phyloP scores from a whole-genome alignment of 2,329 filamentous ascomycete species.

The Aspergillus pseudoterreus region DNA sequence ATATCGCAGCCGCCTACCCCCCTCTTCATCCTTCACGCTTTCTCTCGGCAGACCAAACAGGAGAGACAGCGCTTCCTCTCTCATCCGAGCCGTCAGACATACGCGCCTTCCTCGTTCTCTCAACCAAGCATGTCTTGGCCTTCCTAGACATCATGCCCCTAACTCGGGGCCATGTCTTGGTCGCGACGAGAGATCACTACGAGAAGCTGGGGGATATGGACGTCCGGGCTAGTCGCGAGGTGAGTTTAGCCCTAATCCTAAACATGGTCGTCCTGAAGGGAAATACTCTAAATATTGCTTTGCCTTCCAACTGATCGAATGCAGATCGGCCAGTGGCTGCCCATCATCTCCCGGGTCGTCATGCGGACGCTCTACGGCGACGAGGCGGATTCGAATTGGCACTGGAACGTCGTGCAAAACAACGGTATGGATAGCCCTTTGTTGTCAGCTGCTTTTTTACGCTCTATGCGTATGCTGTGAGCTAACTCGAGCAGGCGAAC shows the following conservation, averaged over 20 bases:
- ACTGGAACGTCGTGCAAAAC: slow-evolving; percentile 98
- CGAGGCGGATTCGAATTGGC: slow-evolving; percentile 66
- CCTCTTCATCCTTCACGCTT: slow-evolving; percentile 24
- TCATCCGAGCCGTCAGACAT: slow-evolving; percentile 10
- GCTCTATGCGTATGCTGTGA: not conserved
- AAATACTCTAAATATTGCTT: not conserved
- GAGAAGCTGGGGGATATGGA: slow-evolving; percentile 72
- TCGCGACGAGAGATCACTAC: slow-evolving; percentile 73
- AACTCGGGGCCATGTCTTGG: slow-evolving; percentile 74
- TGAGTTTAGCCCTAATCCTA: slow-evolving; percentile 46
- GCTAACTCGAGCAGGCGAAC: slow-evolving; percentile 52
- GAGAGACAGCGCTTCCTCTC: slow-evolving; percentile 20
- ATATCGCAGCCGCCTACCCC: slow-evolving; percentile 52
- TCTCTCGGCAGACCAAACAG: slow-evolving; percentile 16
- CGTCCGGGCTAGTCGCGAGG: slow-evolving; percentile 59
- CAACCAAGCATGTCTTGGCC: slow-evolving; percentile 71
- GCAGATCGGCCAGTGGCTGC: slow-evolving; percentile 45
- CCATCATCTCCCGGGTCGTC: slow-evolving; percentile 62
- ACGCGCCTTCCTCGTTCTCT: slow-evolving; percentile 62
- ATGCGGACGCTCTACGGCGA: slow-evolving; percentile 62
- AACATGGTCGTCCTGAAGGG: slow-evolving; percentile 13
- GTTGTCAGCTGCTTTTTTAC: not conserved
- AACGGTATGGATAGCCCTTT: slow-evolving; percentile 56
- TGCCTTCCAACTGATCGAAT: not conserved
- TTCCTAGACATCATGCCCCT: slow-evolving; percentile 94